Conservation (phyloP, 1,139 yeast genomes). For the Sugiyamaella paludigena region DNA sequence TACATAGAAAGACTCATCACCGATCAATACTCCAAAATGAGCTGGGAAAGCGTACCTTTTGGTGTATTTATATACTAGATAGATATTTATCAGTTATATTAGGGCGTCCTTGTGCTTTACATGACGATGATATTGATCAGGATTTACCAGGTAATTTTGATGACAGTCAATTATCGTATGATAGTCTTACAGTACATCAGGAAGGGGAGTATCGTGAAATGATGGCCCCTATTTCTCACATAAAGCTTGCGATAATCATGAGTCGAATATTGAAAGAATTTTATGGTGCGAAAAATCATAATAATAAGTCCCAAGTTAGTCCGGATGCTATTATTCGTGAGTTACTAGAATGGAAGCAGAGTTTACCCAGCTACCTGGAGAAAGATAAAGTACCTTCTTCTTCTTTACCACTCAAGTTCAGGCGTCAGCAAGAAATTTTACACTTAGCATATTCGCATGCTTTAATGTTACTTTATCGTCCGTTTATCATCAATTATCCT, state of each 20-base stretch:
- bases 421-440: conserved; percentile 9
- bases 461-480: conserved; percentile 11
- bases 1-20: conserved; percentile 7
- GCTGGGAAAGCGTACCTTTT: conserved; percentile 12
- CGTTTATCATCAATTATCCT: neutral
- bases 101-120: conserved; percentile 15
- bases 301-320: neutral
- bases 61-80: conserved; percentile 14
- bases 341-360: neutral
- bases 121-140: conserved; percentile 17
- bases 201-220: conserved; percentile 6
- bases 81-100: conserved; percentile 12
- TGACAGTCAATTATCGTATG: conserved; percentile 11
- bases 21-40: conserved; percentile 10
- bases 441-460: conserved; percentile 13
- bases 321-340: neutral
- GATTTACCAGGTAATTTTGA: conserved; percentile 10
- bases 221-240: conserved; percentile 13
- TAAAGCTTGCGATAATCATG: conserved; percentile 9
- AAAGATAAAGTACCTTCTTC: neutral
- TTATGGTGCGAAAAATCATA: neutral
- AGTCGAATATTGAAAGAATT: conserved; percentile 11
- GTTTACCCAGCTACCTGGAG: neutral
- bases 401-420: conserved; percentile 3
- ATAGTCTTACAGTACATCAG: neutral